Conservation (phyloP, 2,329 filamentous ascomycete genomes). For the Pyrenochaeta sp. region DNA sequence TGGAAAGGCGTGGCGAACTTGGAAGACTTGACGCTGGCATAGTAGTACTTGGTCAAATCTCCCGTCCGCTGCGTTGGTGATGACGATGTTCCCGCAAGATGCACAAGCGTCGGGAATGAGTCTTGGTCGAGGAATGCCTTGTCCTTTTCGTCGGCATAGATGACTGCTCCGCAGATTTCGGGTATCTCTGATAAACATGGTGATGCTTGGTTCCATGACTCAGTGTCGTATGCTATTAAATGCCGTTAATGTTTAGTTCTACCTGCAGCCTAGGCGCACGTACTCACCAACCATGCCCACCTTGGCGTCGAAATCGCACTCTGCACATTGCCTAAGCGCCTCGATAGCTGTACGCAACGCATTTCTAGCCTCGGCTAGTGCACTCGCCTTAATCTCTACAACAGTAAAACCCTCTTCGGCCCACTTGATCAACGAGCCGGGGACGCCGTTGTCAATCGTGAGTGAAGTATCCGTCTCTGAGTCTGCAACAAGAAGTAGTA, state of each 20-base stretch:
- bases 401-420: conserved; percentile 69
- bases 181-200: not conserved
- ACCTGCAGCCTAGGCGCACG: not conserved
- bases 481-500: conserved; percentile 15
- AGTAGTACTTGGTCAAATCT: conserved; percentile 47
- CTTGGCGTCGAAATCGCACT: conserved; percentile 5
- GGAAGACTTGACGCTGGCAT: conserved; percentile 55
- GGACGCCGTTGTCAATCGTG: conserved; percentile 18
- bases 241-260: not conserved
- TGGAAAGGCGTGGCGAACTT: conserved; percentile 64
- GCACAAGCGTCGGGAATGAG: not conserved
- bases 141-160: conserved; percentile 15
- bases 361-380: conserved; percentile 5
- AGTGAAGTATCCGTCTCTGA: conserved; percentile 21
- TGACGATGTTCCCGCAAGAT: not conserved
- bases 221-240: not conserved
- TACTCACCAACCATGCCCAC: not conserved
- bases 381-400: conserved; percentile 16
- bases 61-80: conserved; percentile 28
- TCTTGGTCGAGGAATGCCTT: conserved; percentile 4
- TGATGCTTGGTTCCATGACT: not conserved
- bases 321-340: conserved; percentile 8
- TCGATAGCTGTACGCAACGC: conserved; percentile 8
- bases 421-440: conserved; percentile 62
- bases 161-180: conserved; percentile 1